These are phyloP conservation scores for Clitocybe nebularis DNA, from an alignment of 1,284 basidiomycete genomes.

Conservation along the genomic window DNA sequence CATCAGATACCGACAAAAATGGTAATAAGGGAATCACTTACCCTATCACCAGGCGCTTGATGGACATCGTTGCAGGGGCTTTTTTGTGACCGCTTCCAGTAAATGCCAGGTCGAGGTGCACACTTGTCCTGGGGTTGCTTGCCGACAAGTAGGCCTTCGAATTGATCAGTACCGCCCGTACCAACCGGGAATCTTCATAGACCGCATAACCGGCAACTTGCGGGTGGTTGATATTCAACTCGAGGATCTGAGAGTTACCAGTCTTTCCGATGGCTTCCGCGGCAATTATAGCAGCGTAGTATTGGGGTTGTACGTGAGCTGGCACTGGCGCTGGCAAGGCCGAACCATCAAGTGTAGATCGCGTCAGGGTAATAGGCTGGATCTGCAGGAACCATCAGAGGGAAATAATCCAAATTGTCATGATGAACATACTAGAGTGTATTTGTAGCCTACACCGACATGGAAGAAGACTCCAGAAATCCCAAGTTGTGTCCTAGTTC, in stretches of 20 bases:
- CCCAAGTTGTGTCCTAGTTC: conserved; percentile 28
- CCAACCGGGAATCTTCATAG: conserved; percentile 44
- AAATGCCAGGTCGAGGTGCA: conserved; percentile 42
- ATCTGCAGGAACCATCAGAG: conserved; percentile 31
- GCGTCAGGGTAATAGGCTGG: conserved; percentile 50
- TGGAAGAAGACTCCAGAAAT: conserved; percentile 40
- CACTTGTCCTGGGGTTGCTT: conserved; percentile 30
- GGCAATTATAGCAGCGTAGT: conserved; percentile 56
- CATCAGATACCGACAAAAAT: no score
- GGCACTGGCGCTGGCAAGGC: conserved; percentile 41
- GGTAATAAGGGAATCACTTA: conserved; percentile 22
- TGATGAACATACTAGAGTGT: conserved; percentile 32
- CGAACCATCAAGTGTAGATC: conserved; percentile 49
- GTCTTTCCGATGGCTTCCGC: conserved; percentile 35
- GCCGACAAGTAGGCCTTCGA: conserved; percentile 45
- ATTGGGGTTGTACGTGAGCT: conserved; percentile 56
- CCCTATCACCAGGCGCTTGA: conserved; percentile 46
- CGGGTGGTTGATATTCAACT: conserved; percentile 47
- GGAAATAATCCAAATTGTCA: neutral
- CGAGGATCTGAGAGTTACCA: conserved; percentile 38
- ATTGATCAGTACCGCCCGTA: conserved; percentile 56
- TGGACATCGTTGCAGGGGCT: conserved; percentile 23
- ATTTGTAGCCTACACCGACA: conserved; percentile 43
- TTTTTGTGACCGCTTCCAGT: conserved; percentile 16
- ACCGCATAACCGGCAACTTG: conserved; percentile 60